These are phyloP conservation scores for Penicillium soppii DNA, from an alignment of 495 filamentous ascomycete species.

Conservation along the genomic window DNA sequence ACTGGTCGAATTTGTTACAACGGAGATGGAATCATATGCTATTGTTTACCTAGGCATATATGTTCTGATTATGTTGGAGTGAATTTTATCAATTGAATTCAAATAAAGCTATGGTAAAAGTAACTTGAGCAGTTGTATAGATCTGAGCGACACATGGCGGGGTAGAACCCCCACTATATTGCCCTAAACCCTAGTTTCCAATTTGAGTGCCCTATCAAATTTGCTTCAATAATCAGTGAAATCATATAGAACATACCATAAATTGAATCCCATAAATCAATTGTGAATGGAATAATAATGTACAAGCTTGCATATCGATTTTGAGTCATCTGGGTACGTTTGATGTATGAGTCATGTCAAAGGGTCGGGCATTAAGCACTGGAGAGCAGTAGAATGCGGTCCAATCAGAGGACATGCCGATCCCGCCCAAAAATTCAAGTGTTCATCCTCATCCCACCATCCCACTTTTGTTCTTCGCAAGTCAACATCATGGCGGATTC, in stretches of 20 bases:
- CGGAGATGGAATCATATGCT: too few species aligned
- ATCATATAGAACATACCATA: too few species aligned
- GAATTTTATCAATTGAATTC: too few species aligned
- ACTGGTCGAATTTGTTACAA: too few species aligned
- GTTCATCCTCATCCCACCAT: conserved; percentile 31
- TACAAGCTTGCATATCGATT: too few species aligned
- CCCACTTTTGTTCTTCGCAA: conserved; percentile 20
- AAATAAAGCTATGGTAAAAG: not conserved
- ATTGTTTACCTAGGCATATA: too few species aligned
- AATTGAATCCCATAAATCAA: too few species aligned
- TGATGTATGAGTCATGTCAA: not conserved
- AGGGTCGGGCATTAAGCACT: not conserved
- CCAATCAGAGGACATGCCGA: conserved; percentile 33
- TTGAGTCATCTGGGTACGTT: not conserved
- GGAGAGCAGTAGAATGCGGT: conserved; percentile 1
- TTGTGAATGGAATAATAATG: too few species aligned
- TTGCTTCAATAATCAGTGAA: not conserved
- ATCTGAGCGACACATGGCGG: conserved; percentile 13
- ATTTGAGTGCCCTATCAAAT: conserved; percentile 5
- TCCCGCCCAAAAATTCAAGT: conserved; percentile 42
- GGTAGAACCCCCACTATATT: conserved; percentile 31
- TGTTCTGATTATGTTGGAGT: too few species aligned
- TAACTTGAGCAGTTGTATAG: not conserved
- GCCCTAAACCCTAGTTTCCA: conserved; percentile 46
- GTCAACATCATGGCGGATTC: conserved; percentile 44